Evolutionary conservation across 306 rosid genomes (phyloP).

Genomic region (Hylodesmum podocarpum): DNA sequence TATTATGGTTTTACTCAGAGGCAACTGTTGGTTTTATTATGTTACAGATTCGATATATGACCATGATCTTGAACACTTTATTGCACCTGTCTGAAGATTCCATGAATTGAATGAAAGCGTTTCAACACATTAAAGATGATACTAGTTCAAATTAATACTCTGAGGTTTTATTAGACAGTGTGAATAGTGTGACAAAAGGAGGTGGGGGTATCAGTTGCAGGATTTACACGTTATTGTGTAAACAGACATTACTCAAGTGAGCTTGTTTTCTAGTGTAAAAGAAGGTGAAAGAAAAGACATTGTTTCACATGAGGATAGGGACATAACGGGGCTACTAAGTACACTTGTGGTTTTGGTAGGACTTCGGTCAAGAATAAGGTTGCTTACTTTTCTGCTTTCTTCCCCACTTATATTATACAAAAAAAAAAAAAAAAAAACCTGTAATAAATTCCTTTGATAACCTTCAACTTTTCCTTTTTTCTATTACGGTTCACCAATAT

Average conservation of each 20-base stretch:
- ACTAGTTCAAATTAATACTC: slow-evolving; percentile 14
- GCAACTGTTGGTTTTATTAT: no score
- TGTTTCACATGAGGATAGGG: slow-evolving; percentile 45
- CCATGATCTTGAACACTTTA: slow-evolving; percentile 25
- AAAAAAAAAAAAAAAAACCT: no score
- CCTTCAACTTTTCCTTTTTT: slow-evolving; percentile 1
- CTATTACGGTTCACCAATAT: not conserved
- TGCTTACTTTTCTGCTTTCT: slow-evolving; percentile 21
- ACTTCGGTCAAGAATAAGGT: slow-evolving; percentile 19
- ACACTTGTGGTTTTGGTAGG: not conserved
- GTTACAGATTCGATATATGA: not conserved
- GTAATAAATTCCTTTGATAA: not conserved
- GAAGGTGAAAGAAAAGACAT: slow-evolving; percentile 34
- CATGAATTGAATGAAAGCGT: slow-evolving; percentile 8
- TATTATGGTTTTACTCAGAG: not conserved
- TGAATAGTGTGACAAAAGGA: not conserved
- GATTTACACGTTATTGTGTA: slow-evolving; percentile 40
- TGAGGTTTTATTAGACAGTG: slow-evolving; percentile 11
- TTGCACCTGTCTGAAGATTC: slow-evolving; percentile 33
- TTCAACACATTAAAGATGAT: slow-evolving; percentile 16
- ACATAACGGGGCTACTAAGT: slow-evolving; percentile 33
- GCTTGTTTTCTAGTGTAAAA: slow-evolving; percentile 43
- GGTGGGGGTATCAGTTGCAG: slow-evolving; percentile 21
- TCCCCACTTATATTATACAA: slow-evolving; percentile 13
- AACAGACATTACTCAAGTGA: slow-evolving; percentile 18